Base-by-base conservation (phyloP, 129 eudicot genomes). In the Flaveria ramosissima region DNA sequence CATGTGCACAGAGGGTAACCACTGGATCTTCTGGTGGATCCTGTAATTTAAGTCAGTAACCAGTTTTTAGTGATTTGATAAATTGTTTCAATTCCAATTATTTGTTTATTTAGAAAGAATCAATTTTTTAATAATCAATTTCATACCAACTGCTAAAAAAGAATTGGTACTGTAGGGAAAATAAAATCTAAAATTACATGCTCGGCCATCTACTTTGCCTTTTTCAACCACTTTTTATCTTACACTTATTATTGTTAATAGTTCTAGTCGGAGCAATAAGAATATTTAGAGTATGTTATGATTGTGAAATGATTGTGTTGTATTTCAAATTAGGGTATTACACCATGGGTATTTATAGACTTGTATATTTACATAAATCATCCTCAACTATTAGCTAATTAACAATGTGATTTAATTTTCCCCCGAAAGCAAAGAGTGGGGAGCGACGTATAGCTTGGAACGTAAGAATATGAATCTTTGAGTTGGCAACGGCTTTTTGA, bases 11-110 rank as follows among this genome's bases (percentile, higher is more conserved):
- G 47, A 86, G 84, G 20, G 98, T 87, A 71, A 94, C 87, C 61
- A 94, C 89, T 53, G 93, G 96, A 91, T 94, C 94, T 81, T 94
- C 97, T 27, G 98, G 97, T 72, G 96, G 90, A 80, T 94, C 98
- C 98, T 94, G 85, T 43, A 72, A 76, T 66, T 47, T 41, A 36
- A 79, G 16, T 26, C 6, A 73, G 45, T 9, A 63, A 60, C 62
- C 71, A 16, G 26, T 11, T 60, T 23, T 24, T 60, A 26, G 41
- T 60, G 41, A 24, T 21, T 60, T 8, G n/a, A 60, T 60, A 11
- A 59, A 59, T 3, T 59, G 65, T 10, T 26, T 56, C n/a, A 7
- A 4, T 60, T 45, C 36, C n/a, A 11, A 11, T 45, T 45, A 59
- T 3, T 15, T 69, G 42, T 43, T 68, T 68, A 43, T 68, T 43